Evolutionary conservation across 2,329 filamentous ascomycete genomes (phyloP), one percentile per base, ranked within the genome.

Genomic region (Alternaria brassicae): DNA sequence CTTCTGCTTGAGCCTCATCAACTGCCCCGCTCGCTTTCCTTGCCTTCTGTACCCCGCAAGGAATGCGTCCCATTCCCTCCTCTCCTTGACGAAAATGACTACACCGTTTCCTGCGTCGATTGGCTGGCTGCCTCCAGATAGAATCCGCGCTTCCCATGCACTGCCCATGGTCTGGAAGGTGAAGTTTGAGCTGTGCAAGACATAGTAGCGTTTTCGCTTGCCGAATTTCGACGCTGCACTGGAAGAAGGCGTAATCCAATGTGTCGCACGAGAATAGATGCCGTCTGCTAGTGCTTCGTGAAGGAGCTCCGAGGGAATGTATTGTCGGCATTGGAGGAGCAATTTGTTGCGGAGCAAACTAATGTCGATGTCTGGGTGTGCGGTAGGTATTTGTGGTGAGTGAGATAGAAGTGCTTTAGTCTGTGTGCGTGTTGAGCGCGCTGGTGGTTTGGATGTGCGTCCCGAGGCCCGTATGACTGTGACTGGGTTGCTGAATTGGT

Each of bases 31-130:
- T 19, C 69, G 51, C 32, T 65, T 69, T n/a, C 65, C 67, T 21
- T 68, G 65, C 54, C 66, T 50, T 45, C 62, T 63, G 47, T 71
- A 71, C 27, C 69, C 69, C 34, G 61, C 55, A 63, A 71, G 58
- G 30, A 71, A 71, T 12, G 63, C 65, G 17, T 62, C 50, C 69
- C 69, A 71, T 56, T 71, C 67, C 15, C 45, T 62, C 42, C 64
- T 53, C 53, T 70, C 68, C 53, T 68, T 68, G 42, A 71, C 69
- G 45, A 70, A 71, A 7, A 71, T 47, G 4, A 68, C 60, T 0
- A 71, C 69, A 3, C 69, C 69, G 49, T 71, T 71, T 7, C 69
- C 69, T 5, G 69, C 69, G 39, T 71, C 68, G 39, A 71, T 71
- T 2, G 64, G 62, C 25, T 66, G 65, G 45, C 61, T 66, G 39